Base-by-base conservation (phyloP, 2,329 filamentous ascomycete species). In the Rhynchosporium graminicola region DNA sequence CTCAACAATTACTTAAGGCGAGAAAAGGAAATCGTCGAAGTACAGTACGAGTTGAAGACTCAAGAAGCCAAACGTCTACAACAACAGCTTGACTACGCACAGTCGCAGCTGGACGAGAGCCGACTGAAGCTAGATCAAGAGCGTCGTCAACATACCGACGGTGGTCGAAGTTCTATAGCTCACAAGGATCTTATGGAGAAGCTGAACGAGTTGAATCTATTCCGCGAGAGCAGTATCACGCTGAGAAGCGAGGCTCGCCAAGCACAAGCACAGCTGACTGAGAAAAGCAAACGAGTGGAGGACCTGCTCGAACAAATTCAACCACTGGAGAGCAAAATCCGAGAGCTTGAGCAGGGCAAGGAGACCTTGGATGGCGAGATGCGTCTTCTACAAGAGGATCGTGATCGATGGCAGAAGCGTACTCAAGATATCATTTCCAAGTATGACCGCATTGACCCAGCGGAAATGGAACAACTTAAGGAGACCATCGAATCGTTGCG, bases 21-120 rank as follows among this genome's bases (percentile, higher is more conserved):
- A 47, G 96, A 99, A 77, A 99, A 98, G 80, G 95, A 98, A 74
- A 98, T 99, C 68, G 84, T 97, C 8, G 94, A 99, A 70, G 91
- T 97, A n/a, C 94, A 98, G 72, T 90, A 92, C 71, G 93, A 97
- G 69, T 82, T 98, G 50, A 93, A 94, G 71, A 83, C 87, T 0
- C 91, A 96, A 70, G 95, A 99, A 76, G 83, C 87, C 59, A 96
- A 96, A 77, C 87, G 95, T 59, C 78, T 97, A 47, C 91, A 94
- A 72, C 92, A 97, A 71, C 92, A 98, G 73, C 83, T 97, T 29
- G 89, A 96, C 57, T 93, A 97, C 73, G 83, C 88, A 8, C 91
- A 95, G 71, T 86, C 86, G 28, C 92, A 98, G 74, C 86, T 99
- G 7, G 95, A 99, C 65, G 92, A 97, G 69, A 85, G 89, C 6